These are phyloP conservation scores for Talaromyces adpressus DNA, from an alignment of 495 filamentous ascomycete genomes.

Conservation along the genomic window DNA sequence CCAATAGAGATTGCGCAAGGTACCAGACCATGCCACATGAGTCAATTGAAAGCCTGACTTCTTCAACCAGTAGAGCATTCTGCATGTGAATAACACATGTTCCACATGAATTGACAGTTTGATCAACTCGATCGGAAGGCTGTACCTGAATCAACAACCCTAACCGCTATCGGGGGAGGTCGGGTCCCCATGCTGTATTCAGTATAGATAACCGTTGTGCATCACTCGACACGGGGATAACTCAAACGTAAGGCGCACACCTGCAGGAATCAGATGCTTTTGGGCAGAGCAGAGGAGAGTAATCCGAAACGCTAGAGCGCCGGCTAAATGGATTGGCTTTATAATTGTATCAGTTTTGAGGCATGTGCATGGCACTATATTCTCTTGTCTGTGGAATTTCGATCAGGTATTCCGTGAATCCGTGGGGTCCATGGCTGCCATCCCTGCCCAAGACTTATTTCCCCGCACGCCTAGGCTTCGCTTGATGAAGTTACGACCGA, in stretches of 20 bases:
- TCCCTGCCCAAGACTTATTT: not conserved
- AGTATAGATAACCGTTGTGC: not conserved
- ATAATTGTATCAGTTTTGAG: not conserved
- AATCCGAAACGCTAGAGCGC: not conserved
- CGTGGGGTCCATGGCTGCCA: not conserved
- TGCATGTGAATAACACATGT: not conserved
- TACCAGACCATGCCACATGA: not conserved
- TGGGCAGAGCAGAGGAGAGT: not conserved
- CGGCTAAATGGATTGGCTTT: not conserved
- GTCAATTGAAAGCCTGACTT: not conserved
- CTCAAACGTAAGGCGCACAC: not conserved
- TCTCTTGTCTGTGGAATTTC: not conserved
- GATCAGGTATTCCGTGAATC: not conserved
- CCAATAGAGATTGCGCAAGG: not conserved
- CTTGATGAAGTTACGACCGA: not conserved
- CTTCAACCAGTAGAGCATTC: not conserved
- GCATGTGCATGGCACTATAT: not conserved
- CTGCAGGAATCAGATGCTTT: not conserved
- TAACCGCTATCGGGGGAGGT: not conserved
- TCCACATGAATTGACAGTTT: not conserved
- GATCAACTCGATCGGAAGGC: not conserved
- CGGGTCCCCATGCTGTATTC: not conserved
- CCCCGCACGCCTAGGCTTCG: not conserved
- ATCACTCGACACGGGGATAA: not conserved
- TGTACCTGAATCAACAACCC: not conserved